Conservation (phyloP, 2,329 filamentous ascomycete genomes). For the Thelonectria rubi region DNA sequence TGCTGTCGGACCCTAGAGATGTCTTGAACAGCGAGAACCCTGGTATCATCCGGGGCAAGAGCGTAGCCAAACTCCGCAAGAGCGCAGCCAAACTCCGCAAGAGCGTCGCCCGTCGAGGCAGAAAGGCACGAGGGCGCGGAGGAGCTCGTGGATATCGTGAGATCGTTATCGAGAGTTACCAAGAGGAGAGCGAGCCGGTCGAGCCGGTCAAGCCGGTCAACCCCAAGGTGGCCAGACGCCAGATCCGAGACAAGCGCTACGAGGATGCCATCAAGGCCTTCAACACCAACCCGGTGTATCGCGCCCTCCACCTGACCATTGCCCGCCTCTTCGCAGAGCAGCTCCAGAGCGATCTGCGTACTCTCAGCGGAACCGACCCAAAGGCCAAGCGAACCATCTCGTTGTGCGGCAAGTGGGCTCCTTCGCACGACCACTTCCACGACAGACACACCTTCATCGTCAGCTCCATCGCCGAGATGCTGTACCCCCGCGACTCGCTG, state of each 20-base stretch:
- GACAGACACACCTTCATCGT: constrained; percentile 67
- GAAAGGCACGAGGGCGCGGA: constrained; percentile 1
- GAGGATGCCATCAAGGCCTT: constrained; percentile 53
- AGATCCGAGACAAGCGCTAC: constrained; percentile 52
- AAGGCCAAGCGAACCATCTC: constrained; percentile 57
- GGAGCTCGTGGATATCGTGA: background rate
- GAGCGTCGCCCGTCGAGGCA: constrained; percentile 25
- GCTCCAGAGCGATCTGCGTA: constrained; percentile 56
- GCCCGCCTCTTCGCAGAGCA: constrained; percentile 66
- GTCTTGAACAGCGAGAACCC: constrained; percentile 52
- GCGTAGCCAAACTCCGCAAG: constrained; percentile 22
- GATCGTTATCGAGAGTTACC: too few species aligned
- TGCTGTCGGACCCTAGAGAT: constrained; percentile 49
- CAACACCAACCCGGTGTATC: constrained; percentile 56
- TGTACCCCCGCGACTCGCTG: constrained; percentile 52
- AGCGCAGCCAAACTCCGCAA: constrained; percentile 21
- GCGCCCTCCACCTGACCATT: constrained; percentile 60
- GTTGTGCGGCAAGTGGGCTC: constrained; percentile 69
- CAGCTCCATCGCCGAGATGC: constrained; percentile 64
- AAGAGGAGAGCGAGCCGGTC: constrained; percentile 8
- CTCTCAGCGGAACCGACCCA: constrained; percentile 51
- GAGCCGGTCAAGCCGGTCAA: constrained; percentile 6
- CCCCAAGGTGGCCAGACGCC: constrained; percentile 39
- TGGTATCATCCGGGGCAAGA: constrained; percentile 37
- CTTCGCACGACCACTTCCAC: constrained; percentile 62